Evolutionary conservation across 2,329 filamentous ascomycete genomes (phyloP).

Genomic region (Hypoxylon sp.): DNA sequence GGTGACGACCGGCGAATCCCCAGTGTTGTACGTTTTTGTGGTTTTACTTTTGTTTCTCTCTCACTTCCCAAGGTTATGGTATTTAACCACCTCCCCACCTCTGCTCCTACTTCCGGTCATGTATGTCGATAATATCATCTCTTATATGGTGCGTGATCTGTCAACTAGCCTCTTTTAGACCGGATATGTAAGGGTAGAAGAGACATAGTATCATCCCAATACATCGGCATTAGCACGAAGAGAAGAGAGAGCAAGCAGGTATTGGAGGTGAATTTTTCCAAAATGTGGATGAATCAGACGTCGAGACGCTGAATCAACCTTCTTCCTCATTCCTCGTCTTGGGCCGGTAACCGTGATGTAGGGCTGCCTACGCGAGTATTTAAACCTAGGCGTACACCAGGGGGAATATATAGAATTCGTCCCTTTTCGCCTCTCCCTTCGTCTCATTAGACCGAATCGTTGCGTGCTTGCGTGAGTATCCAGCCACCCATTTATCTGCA

Average conservation of each 20-base stretch:
- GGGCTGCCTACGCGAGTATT: slow-evolving; percentile 13
- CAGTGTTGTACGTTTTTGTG: too few relatives aligned
- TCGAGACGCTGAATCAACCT: slow-evolving; percentile 18
- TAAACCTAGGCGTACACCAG: slow-evolving; percentile 28
- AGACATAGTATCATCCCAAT: neutral
- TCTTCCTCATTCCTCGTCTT: slow-evolving; percentile 10
- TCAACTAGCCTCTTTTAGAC: neutral
- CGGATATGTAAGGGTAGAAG: neutral
- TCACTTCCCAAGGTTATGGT: too few relatives aligned
- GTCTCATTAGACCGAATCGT: slow-evolving; percentile 6
- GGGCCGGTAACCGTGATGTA: slow-evolving; percentile 9
- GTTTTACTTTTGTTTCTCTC: too few relatives aligned
- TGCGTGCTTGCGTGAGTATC: neutral
- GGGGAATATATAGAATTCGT: slow-evolving; percentile 10
- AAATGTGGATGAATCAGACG: slow-evolving; percentile 16
- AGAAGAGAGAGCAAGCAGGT: neutral
- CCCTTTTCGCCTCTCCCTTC: slow-evolving; percentile 6
- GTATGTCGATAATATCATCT: neutral
- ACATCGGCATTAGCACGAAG: slow-evolving; percentile 3
- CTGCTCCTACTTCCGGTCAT: too few relatives aligned
- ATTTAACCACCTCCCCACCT: too few relatives aligned
- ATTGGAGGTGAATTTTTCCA: slow-evolving; percentile 18
- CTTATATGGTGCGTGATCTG: neutral
- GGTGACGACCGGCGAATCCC: too few relatives aligned
- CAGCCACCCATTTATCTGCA: slow-evolving; percentile 8